These are phyloP conservation scores for Manihot esculenta DNA, from an alignment of 441 rosid species.

Conservation along the genomic window DNA sequence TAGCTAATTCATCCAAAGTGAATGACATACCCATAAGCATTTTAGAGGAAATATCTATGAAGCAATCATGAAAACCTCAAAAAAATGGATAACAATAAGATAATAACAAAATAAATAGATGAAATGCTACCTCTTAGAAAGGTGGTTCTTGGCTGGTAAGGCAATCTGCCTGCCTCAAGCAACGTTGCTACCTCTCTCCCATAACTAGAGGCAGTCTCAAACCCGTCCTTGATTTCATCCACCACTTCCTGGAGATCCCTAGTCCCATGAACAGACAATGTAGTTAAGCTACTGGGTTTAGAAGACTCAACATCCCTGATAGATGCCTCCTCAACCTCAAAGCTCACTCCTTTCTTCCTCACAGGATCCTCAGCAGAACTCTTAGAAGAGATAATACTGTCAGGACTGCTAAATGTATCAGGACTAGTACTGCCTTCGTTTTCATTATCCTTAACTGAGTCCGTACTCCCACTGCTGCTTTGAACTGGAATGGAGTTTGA, in stretches of 20 bases:
- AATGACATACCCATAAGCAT: background rate
- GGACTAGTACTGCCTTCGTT: conserved; percentile 38
- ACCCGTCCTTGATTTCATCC: conserved; percentile 79
- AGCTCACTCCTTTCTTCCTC: conserved; percentile 71
- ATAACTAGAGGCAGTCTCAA: conserved; percentile 70
- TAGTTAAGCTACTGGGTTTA: conserved; percentile 53
- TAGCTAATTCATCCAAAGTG: background rate
- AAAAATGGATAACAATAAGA: background rate
- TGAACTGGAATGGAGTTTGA: conserved; percentile 31
- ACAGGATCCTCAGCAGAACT: conserved; percentile 49
- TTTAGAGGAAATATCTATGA: background rate
- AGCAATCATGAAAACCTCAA: background rate
- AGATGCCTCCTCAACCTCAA: conserved; percentile 67
- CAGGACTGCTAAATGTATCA: conserved; percentile 36
- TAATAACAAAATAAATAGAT: conserved; percentile 7
- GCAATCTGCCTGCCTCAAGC: conserved; percentile 87
- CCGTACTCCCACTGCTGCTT: conserved; percentile 37
- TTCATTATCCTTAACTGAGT: conserved; percentile 38
- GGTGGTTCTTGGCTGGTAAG: conserved; percentile 65
- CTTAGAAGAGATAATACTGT: conserved; percentile 41
- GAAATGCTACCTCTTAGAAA: conserved; percentile 58
- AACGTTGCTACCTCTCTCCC: conserved; percentile 87
- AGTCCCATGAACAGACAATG: conserved; percentile 66
- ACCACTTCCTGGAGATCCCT: conserved; percentile 87
- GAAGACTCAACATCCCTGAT: conserved; percentile 59